Base-by-base conservation (phyloP, 345 rosid genomes). In the Mercurialis annua region DNA sequence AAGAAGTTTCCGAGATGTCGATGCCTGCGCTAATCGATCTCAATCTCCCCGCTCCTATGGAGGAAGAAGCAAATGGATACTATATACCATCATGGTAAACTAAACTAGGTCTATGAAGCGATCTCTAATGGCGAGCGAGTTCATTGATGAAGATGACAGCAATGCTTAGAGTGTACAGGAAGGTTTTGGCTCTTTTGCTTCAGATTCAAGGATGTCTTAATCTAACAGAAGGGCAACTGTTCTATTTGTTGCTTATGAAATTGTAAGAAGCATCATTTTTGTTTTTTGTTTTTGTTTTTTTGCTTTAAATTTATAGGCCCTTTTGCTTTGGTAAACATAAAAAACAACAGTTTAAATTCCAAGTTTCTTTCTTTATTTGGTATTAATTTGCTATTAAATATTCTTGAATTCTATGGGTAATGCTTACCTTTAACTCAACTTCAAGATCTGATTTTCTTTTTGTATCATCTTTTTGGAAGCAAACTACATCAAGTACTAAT, bases 31-130 rank as follows among this genome's bases (percentile, higher is more conserved):
- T 85, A 54, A 83, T 93, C 10, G 98, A 90, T 83, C 97, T 93
- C 49, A 93, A 93, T 61, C 94, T 90, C 67, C 98, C 98, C 10
- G 92, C 96, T 69, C 82, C 96, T 14, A 53, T 74, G 53, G 97
- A 80, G 49, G 84, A 86, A 73, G 88, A 77, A 18, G 67, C 77
- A 58, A 57, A 62, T 65, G 83, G 82, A 66, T 72, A 77, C 47
- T 24, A 46, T 18, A 27, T 62, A 6, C 36, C 75, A 38, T 64
- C 70, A 30, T 81, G 78, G 81, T 82, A 82, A 54, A 27, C 53
- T 61, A 49, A 61, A 17, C 64, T 54, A 65, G 20, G 67, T 44
- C 40, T 31, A 58, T n/a, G n/a, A 5, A 49, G 59, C 40, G 23
- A 40, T 17, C 26, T 71, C 62, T 66, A 64, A 47, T 38, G 33